Base-by-base conservation (phyloP, 2,329 filamentous ascomycete genomes). In the Delphinella strobiligena region DNA sequence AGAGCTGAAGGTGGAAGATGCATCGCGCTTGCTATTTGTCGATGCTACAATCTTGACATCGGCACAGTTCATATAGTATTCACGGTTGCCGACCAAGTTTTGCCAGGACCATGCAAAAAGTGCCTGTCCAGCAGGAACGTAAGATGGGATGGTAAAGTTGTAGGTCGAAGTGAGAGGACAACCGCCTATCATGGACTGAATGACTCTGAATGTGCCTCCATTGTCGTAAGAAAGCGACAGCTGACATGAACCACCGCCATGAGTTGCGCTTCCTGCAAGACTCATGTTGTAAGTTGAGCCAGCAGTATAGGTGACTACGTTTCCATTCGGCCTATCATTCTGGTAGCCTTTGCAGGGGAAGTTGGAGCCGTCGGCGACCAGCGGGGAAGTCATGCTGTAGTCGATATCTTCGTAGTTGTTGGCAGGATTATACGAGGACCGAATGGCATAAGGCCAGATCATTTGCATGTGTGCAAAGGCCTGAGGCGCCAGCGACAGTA, bases 51-150 rank as follows among this genome's bases (percentile, higher is more conserved):
- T 77, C 45, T 72, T 75, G 50, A 88, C 72, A 37, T 73, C 68
- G 5, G 83, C 82, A 54, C 84, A 91, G 62, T 86, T 85, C 80
- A 86, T 86, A 71, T 91, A 91, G 74, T 82, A 83, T 58, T 89
- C 83, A 35, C 83, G 72, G 62, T 87, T 87, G 18, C 83, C 82
- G 9, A 45, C 38, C 17, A 52, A 45, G 40, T 61, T 60, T 47
- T 55, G 51, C 62, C 62, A 66, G 11, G 75, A 77, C 84, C 84
- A 89, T 29, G 77, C 75, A 37, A 88, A 72, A 33, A 88, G 58
- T 42, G 75, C 80, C 24, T 78, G 52, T 3, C 72, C 60, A 60
- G 66, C 44, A n/a, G 75, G 74, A 1, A 75, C 74, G 47, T 80
- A 75, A 2, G 61, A 58, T 7, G 82, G 82, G 22, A 88, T 61